phyloP scores from a whole-genome alignment of 2,329 filamentous ascomycete genomes.

The Paecilomyces sp. region DNA sequence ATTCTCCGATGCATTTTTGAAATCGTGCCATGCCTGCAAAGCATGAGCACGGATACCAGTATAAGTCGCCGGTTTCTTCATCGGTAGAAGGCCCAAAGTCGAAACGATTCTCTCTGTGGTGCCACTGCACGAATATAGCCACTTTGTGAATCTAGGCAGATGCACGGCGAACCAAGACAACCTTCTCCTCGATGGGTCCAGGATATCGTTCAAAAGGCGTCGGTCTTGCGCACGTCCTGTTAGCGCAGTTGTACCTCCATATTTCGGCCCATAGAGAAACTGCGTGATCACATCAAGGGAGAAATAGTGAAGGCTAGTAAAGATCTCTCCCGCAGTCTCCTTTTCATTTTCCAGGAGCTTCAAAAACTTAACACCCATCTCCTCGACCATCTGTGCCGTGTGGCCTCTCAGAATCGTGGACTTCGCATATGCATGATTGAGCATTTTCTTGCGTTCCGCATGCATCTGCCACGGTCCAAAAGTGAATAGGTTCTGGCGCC shows the following conservation, averaged over 20 bases:
- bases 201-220: conserved; percentile 41
- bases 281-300: conserved; percentile 47
- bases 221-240: conserved; percentile 30
- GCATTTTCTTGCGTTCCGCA: conserved; percentile 45
- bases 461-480: conserved; percentile 40
- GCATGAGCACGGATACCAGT: conserved; percentile 44
- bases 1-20: conserved; percentile 16
- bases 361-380: conserved; percentile 35
- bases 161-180: conserved; percentile 47
- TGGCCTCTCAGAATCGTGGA: conserved; percentile 32
- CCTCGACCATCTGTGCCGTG: conserved; percentile 28
- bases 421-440: conserved; percentile 49
- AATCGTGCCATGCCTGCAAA: conserved; percentile 25
- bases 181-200: conserved; percentile 39
- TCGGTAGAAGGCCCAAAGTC: conserved; percentile 36
- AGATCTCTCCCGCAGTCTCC: conserved; percentile 36
- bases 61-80: conserved; percentile 45
- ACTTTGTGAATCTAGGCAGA: conserved; percentile 38
- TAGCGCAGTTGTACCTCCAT: conserved; percentile 40
- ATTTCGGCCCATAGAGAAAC: conserved; percentile 41
- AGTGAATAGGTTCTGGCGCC: conserved; percentile 46
- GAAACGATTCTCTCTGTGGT: conserved; percentile 27
- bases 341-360: conserved; percentile 31
- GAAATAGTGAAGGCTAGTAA: conserved; percentile 46
- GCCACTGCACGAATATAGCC: conserved; percentile 41